A percentile compares a stretch with the other conserved stretches of the same genome.
phyloP scores from a whole-genome alignment of 2,329 filamentous ascomycete genomes.

The Sporothrix pseudoabietina region DNA sequence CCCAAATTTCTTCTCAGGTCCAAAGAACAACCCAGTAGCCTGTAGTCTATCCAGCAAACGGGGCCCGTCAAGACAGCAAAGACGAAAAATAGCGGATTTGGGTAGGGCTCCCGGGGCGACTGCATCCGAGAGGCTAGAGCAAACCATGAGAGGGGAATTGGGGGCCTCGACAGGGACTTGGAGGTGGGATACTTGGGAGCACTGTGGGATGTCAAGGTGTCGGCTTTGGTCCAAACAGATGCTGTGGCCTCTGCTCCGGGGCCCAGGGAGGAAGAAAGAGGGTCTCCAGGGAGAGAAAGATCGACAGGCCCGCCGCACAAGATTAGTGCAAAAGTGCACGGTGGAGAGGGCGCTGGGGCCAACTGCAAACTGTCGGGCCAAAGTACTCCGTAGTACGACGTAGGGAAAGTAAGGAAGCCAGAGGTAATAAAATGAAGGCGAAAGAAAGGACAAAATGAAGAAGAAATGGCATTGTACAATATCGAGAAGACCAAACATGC shows the following conservation, averaged over 20 bases:
- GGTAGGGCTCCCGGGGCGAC: not conserved
- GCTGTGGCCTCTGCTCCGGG: not conserved
- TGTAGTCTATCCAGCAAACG: not conserved
- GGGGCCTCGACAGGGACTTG: not conserved
- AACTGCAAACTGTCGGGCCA: constrained; percentile 7
- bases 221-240: constrained; percentile 2
- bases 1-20: not conserved
- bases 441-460: not conserved
- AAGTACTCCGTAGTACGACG: not conserved
- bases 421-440: not conserved
- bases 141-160: not conserved
- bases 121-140: constrained; percentile 21
- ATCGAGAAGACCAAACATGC: not conserved
- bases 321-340: not conserved
- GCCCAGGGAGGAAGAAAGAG: constrained; percentile 1
- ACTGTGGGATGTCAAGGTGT: not conserved
- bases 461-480: not conserved
- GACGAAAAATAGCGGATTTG: not conserved
- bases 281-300: constrained; percentile 18
- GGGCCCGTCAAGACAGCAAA: not conserved
- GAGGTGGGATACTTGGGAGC: not conserved
- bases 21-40: not conserved
- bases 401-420: not conserved
- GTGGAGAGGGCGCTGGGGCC: constrained; percentile 9
- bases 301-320: constrained; percentile 22